These are phyloP conservation scores for Plectosphaerella plurivora DNA, from an alignment of 2,329 filamentous ascomycete genomes.

Conservation along the genomic window DNA sequence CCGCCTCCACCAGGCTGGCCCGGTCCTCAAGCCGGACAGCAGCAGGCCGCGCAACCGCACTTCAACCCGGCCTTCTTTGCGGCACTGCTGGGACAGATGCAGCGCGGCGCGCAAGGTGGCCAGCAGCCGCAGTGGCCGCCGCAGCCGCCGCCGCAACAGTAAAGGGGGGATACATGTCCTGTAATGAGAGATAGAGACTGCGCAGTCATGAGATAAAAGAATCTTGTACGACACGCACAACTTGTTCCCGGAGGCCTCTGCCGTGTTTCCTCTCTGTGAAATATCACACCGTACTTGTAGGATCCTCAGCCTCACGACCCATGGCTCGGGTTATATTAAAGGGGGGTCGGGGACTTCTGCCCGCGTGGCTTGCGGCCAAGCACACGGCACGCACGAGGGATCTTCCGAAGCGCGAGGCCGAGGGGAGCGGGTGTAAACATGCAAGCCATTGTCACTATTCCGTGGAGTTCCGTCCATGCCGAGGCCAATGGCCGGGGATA, in stretches of 20 bases:
- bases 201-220: background rate
- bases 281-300: too few species aligned
- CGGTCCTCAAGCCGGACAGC: constrained; percentile 25
- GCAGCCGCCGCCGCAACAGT: constrained; percentile 21
- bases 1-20: constrained; percentile 34
- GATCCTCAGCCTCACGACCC: too few species aligned
- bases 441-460: too few species aligned
- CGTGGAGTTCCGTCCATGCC: too few species aligned
- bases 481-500: too few species aligned
- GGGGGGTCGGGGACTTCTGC: too few species aligned
- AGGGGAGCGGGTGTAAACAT: too few species aligned
- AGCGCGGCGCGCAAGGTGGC: constrained; percentile 19
- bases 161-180: background rate
- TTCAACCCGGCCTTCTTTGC: constrained; percentile 57
- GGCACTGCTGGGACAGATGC: constrained; percentile 40
- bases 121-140: constrained; percentile 13
- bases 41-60: constrained; percentile 35
- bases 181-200: too few species aligned
- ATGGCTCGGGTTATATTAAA: too few species aligned
- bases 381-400: too few species aligned
- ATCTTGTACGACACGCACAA: background rate
- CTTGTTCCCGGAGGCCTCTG: background rate
- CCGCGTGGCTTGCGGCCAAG: too few species aligned
- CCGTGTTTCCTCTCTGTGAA: background rate
- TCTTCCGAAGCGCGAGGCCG: too few species aligned